Evolutionary conservation across 108 stramenopile genomes (phyloP), one percentile per base, ranked within the genome.

Genomic region (Licmophora abbreviata): DNA sequence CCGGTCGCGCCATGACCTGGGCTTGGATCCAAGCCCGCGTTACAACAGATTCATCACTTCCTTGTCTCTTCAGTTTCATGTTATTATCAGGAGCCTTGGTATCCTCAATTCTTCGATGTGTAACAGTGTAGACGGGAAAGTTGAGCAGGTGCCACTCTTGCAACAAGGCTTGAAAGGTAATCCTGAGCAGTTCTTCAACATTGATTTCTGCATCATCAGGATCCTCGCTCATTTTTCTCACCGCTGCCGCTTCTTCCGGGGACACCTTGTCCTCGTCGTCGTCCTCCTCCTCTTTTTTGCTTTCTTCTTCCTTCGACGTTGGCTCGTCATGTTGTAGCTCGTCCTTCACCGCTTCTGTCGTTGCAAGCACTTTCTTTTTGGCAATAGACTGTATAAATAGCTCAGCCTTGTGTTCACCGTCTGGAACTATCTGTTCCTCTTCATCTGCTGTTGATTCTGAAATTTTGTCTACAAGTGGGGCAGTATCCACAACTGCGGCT

Each of bases 91-190:
- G 43, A n/a, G n/a, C n/a, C n/a, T n/a, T n/a, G 8, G 43, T 44
- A 46, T 20, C 1, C 25, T 46, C 25, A 3, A 6, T 46, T 5
- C 20, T 40, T n/a, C n/a, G n/a, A n/a, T n/a, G n/a, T 15, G 38
- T 40, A 12, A 35, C 12, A 4, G 49, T 45, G 25, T 45, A 58
- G 37, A 27, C 43, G 11, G 66, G 60, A 25, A 35, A 12, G 28
- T 59, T 68, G 29, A 55, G 56, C 17, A 68, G 51, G 28, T 54
- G 59, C 22, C 40, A 18, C 5, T 68, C 66, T 25, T n/a, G 3
- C 22, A 46, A 51, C n/a, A 68, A 28, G 20, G 48, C 51, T 44
- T 44, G 3, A 27, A 59, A 48, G 9, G 59, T 49, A 14, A 68
- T 21, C 9, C 52, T 36, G 21, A 68, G 40, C 1, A 68, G 52